These are phyloP conservation scores for Teratosphaeria zuluensis DNA, from an alignment of 2,329 filamentous ascomycete species.

Conservation along the genomic window DNA sequence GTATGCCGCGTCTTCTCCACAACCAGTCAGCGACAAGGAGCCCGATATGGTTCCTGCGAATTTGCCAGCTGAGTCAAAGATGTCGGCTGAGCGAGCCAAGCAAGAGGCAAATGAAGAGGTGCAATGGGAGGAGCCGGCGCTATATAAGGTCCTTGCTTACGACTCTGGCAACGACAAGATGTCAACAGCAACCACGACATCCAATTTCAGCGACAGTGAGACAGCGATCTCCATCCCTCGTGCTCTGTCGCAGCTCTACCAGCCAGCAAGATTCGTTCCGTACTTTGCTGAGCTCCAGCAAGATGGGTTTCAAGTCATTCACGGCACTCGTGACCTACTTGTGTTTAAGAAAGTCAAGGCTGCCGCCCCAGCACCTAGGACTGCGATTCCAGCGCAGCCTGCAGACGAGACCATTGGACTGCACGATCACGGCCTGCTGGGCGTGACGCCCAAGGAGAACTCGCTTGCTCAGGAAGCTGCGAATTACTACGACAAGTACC, in stretches of 20 bases:
- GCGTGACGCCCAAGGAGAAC: conserved; percentile 8
- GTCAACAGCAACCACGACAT: conserved; percentile 48
- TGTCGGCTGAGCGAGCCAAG: not conserved
- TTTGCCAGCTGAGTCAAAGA: not conserved
- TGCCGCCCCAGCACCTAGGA: not conserved
- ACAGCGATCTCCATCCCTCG: conserved; percentile 48
- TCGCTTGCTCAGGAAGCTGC: conserved; percentile 4
- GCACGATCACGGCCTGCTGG: conserved; percentile 13
- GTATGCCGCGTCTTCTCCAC: not conserved
- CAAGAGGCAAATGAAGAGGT: not conserved
- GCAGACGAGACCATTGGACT: conserved; percentile 2
- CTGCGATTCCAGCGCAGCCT: conserved; percentile 11
- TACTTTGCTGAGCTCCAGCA: conserved; percentile 50
- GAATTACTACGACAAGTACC: conserved; percentile 4
- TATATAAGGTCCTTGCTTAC: conserved; percentile 60
- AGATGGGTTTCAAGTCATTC: conserved; percentile 58
- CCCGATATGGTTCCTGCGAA: conserved; percentile 2
- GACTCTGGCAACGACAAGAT: conserved; percentile 50
- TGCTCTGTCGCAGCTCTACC: conserved; percentile 49
- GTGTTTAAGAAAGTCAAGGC: conserved; percentile 53
- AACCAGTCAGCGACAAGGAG: conserved; percentile 1
- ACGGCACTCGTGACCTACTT: conserved; percentile 53
- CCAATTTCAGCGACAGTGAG: conserved; percentile 42
- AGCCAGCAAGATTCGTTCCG: conserved; percentile 56
- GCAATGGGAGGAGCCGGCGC: conserved; percentile 24